Percentiles rank a stretch among this genome's conserved stretches.
Conservation (phyloP, 2,329 filamentous ascomycete species). For the Byssochlamys sp. region DNA sequence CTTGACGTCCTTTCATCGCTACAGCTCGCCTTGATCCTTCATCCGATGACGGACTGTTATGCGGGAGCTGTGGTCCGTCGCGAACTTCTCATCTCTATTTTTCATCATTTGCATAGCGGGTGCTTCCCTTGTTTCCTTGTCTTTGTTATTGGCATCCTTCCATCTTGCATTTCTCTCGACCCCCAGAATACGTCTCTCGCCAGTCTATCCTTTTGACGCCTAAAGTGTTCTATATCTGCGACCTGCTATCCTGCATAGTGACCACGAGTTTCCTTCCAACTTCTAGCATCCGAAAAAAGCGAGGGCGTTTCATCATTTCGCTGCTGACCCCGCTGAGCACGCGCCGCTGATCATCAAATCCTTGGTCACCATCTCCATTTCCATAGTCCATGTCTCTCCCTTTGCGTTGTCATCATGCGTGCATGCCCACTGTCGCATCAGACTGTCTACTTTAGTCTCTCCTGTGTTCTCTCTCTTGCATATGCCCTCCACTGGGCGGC, state of each 20-base stretch:
- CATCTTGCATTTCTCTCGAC: constrained; percentile 1
- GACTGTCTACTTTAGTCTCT: not conserved
- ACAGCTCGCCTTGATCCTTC: not conserved
- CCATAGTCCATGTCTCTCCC: constrained; percentile 14
- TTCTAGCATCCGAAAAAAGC: constrained; percentile 11
- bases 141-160: constrained; percentile 1
- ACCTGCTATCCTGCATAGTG: constrained; percentile 7
- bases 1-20: not conserved
- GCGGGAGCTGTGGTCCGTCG: not conserved
- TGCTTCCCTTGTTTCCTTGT: constrained; percentile 1
- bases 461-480: not conserved
- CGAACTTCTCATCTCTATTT: not conserved
- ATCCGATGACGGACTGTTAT: not conserved
- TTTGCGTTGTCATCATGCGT: constrained; percentile 8
- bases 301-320: constrained; percentile 13
- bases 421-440: constrained; percentile 6
- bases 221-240: constrained; percentile 1
- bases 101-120: constrained; percentile 2
- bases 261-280: constrained; percentile 21
- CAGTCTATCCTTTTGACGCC: constrained; percentile 1
- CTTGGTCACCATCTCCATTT: constrained; percentile 3
- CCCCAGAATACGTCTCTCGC: not conserved
- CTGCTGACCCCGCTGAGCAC: not conserved
- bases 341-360: constrained; percentile 5
- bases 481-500: not conserved